Evolutionary conservation across 495 filamentous ascomycete species (phyloP).

Genomic region (Paragyromitra xinjiangensis): DNA sequence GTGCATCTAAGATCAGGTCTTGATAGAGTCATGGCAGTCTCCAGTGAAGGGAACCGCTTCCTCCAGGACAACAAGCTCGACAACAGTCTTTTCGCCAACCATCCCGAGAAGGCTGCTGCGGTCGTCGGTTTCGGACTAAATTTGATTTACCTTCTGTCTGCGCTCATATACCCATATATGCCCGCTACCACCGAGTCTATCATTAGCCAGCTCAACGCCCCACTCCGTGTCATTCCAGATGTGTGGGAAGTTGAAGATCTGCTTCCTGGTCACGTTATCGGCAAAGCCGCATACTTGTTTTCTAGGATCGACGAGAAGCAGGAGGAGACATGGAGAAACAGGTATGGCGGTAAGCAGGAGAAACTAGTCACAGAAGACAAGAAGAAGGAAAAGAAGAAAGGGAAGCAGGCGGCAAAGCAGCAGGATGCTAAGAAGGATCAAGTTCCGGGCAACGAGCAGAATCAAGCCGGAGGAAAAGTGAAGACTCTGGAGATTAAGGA

Average conservation of each 20-base stretch:
- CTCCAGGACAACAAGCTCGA: slow-evolving; percentile 84
- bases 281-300: slow-evolving; percentile 84
- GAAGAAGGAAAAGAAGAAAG: slow-evolving; percentile 64
- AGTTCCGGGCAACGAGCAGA: neutral
- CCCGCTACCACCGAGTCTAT: slow-evolving; percentile 80
- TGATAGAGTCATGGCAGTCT: slow-evolving; percentile 73
- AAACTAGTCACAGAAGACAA: slow-evolving; percentile 67
- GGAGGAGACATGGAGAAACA: slow-evolving; percentile 79
- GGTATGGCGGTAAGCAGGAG: slow-evolving; percentile 77
- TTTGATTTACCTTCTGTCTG: slow-evolving; percentile 79
- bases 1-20: slow-evolving; percentile 80
- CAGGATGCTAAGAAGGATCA: slow-evolving; percentile 40
- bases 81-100: slow-evolving; percentile 75
- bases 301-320: slow-evolving; percentile 82
- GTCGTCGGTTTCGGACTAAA: slow-evolving; percentile 85
- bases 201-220: slow-evolving; percentile 73
- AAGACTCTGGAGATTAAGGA: slow-evolving; percentile 15
- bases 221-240: slow-evolving; percentile 74
- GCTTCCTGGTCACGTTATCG: slow-evolving; percentile 79
- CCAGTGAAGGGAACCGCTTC: slow-evolving; percentile 78
- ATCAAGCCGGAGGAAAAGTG: neutral
- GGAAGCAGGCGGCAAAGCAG: slow-evolving; percentile 63
- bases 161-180: slow-evolving; percentile 82
- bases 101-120: slow-evolving; percentile 76
- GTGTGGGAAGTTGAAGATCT: slow-evolving; percentile 70